Evolutionary conservation across 164 flowering plant species (phyloP), one percentile per base, ranked within the genome.

Genomic region (Brasenia schreberi): DNA sequence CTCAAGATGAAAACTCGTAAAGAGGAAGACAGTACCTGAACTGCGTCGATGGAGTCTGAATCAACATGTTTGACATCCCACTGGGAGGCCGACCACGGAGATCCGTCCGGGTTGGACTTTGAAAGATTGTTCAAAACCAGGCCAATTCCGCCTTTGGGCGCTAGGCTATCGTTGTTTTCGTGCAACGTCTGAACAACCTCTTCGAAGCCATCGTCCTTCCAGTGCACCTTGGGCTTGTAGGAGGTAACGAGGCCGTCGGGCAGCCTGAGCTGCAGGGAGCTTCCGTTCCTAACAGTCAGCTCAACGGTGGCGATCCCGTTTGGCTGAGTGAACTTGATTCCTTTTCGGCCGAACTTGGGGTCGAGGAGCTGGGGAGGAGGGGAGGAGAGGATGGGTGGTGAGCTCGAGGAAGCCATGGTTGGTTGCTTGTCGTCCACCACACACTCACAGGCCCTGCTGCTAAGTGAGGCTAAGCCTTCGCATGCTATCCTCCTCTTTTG

Each of bases 21-120:
- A 39, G 27, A 23, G 27, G 53, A 1, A 63, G 33, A 4, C 1
- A 62, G 14, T 69, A 90, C 98, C 98, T 90, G 96, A 14, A 92
- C 81, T 72, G 98, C 96, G 77, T 92, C 98, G 68, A 88, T 83
- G 77, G 98, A 78, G 71, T 92, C 98, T 0, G 85, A 81, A 63
- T 92, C 93, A 12, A 78, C 85, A 77, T 87, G 87, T 66, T 80
- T 84, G 0, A 90, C 90, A 62, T 68, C 78, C 98, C 98, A 92
- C 45, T 86, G 78, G 12, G 81, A 73, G 11, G 73, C 43, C 10
- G 78, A 64, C 16, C 79, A 63, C n/a, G 78, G 65, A 0, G 77
- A 74, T 0, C 49, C 72, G 59, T 78, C 78, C 14, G 86, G 71
- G 60, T 64, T 67, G 2, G 74, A 60, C 1, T 78, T 80, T 7